Evolutionary conservation across 176 grass and related monocot genomes (phyloP), one percentile per base, ranked within the genome.

Genomic region (Cenchrus americanus): DNA sequence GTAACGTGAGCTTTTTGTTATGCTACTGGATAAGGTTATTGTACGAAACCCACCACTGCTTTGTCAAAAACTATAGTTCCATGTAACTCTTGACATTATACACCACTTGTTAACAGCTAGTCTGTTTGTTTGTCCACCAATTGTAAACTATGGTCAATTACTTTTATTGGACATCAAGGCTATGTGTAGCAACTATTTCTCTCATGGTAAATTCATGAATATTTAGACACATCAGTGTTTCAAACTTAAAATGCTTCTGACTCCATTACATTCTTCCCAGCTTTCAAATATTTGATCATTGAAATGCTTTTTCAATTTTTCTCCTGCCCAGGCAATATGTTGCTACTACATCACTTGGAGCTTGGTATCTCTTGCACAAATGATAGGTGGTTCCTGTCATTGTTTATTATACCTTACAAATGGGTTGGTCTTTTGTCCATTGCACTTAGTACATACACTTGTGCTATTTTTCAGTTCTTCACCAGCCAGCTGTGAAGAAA

Each of bases 261-360:
- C 53, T 68, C 10, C 54, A 11, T 64, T 80, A 63, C 27, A 30
- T 19, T 15, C 14, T 5, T 14, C 14, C 17, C 5, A 50, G 48
- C 48, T 51, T 71, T 86, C 66, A 52, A 5, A 62, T 26, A 14
- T 52, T 51, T 11, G 37, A 66, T 12, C 32, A 21, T 5, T 19
- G 44, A 66, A 74, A 65, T 52, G 2, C 12, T 48, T 81, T n/a
- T 15, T 18, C 1, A 48, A 51, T 59, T 40, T 80, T 66, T 48
- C 17, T 57, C 24, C 49, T 34, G 50, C 17, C 8, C 71, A 87
- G 85, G 78, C 78, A 18, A 41, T 82, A 68, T 81, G 24, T 67
- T 76, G 78, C 66, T 87, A 57, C 78, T 82, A 60, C 0, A 69
- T 87, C 53, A 19, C 62, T 12, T 82, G 78, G 85, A 82, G 41